Evolutionary conservation across 176 grass and related monocot genomes (phyloP).

Genomic region (Oryza glumipatula): DNA sequence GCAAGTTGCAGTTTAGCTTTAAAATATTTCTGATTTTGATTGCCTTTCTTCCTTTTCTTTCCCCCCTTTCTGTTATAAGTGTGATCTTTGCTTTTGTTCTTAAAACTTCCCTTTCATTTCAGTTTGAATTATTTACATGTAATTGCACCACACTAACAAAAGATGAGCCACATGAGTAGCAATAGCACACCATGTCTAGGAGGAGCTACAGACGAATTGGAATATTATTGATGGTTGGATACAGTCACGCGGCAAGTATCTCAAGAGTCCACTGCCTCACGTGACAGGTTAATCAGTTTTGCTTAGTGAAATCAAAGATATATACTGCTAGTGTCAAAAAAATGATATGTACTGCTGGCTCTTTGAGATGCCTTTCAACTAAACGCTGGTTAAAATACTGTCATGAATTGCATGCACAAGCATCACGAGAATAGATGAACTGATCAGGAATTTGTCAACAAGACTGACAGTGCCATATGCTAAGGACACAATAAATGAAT

Average conservation of each 20-base stretch:
- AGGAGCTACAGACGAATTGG: slow-evolving; percentile 42
- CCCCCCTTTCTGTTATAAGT: slow-evolving; percentile 43
- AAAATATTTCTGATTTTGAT: slow-evolving; percentile 39
- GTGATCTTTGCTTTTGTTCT: slow-evolving; percentile 41
- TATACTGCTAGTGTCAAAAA: not conserved
- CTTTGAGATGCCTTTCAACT: slow-evolving; percentile 50
- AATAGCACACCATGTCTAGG: slow-evolving; percentile 41
- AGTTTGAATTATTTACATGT: slow-evolving; percentile 23
- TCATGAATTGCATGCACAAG: slow-evolving; percentile 30
- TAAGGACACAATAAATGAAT: slow-evolving; percentile 38
- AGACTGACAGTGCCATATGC: slow-evolving; percentile 36
- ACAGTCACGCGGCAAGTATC: slow-evolving; percentile 48
- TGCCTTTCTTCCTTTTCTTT: slow-evolving; percentile 16
- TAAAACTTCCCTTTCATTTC: slow-evolving; percentile 37
- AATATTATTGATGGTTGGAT: slow-evolving; percentile 42
- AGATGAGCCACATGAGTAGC: slow-evolving; percentile 45
- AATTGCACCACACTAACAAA: slow-evolving; percentile 14
- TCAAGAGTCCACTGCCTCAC: slow-evolving; percentile 59
- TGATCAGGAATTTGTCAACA: slow-evolving; percentile 45
- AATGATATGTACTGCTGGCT: not conserved
- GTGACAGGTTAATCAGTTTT: slow-evolving; percentile 50
- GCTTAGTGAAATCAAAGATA: slow-evolving; percentile 29
- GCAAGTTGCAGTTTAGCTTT: slow-evolving; percentile 34
- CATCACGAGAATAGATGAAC: slow-evolving; percentile 33
- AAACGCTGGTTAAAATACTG: slow-evolving; percentile 14